Base-by-base conservation (phyloP, 805 yeast species). In the Barnettozyma siamensis region DNA sequence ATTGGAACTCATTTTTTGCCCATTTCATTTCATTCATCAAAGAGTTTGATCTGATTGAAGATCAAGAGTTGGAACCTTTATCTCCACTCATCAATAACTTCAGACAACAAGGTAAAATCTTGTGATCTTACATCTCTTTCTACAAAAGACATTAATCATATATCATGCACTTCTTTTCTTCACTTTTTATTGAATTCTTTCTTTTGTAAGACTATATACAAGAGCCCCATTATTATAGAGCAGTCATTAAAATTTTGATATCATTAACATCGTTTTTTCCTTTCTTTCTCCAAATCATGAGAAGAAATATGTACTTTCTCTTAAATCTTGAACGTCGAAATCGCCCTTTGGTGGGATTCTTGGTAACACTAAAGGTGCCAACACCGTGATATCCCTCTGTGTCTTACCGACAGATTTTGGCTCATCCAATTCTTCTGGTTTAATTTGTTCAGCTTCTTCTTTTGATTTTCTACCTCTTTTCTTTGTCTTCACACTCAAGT, bases 1-100 rank as follows among this genome's bases (percentile, higher is more conserved):
- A 93, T 60, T 93, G 96, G 95, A 93, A 93, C 62, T 89, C 98
- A 3, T 86, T 89, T 53, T 93, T 94, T 64, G 93, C 96, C 13
- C 99, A 93, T 60, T 93, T 85, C 56, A 75, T 91, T 33, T 83
- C 95, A 40, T 87, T 93, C 57, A 76, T 84, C 12, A 82, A 83
- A 50, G 95, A 88, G 49, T 93, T 87, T 61, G 81, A 77, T 40
- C 72, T 93, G 49, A 70, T 93, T 28, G 98, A 88, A 45, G 68
- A 78, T 39, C 69, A 72, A 41, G 99, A 93, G 49, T 65, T 88
- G 62, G 83, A 72, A 41, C 98, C 99, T 0, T 65, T 93, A 47
- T 63, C 70, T 34, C 80, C 84, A 5, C 67, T 93, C 61, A 85
- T 94, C 36, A 88, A 81, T 47, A 78, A 73, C 53, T 72, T 93